Conservation (phyloP, 371 early-diverging fungal species). For the Caulochytrium protostelioides region DNA sequence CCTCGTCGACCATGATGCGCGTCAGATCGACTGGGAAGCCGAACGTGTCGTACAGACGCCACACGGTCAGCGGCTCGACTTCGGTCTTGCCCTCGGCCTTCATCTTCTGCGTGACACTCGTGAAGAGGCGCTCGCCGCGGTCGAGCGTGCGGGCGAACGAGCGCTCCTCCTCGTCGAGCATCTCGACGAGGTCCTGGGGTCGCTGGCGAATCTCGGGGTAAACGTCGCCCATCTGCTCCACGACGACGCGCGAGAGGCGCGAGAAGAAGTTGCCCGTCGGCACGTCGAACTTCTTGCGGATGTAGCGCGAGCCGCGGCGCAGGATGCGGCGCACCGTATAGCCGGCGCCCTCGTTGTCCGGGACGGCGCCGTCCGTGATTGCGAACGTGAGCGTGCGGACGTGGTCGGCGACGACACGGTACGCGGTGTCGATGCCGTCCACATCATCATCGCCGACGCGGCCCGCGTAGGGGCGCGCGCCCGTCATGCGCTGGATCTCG, state of each 20-base stretch:
- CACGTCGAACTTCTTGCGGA: constrained; percentile 72
- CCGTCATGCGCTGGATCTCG: constrained; percentile 63
- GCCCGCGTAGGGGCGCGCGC: constrained; percentile 62
- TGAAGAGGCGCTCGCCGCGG: constrained; percentile 90
- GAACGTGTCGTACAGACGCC: constrained; percentile 97
- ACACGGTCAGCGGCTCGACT: constrained; percentile 81
- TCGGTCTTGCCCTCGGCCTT: constrained; percentile 28
- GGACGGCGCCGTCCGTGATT: constrained; percentile 88
- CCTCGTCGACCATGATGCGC: constrained; percentile 93
- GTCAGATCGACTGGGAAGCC: constrained; percentile 99
- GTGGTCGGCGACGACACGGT: constrained; percentile 98
- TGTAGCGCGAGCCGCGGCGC: constrained; percentile 91
- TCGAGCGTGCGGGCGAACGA: constrained; percentile 94
- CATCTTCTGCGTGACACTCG: constrained; percentile 52
- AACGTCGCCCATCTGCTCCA: constrained; percentile 57
- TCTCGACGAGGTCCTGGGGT: constrained; percentile 63
- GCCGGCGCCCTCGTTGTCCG: constrained; percentile 96
- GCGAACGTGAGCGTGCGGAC: constrained; percentile 94
- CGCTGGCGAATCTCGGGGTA: constrained; percentile 67
- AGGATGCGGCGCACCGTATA: constrained; percentile 97
- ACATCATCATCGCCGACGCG: constrained; percentile 66
- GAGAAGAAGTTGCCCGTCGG: constrained; percentile 83
- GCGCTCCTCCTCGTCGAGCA: constrained; percentile 88
- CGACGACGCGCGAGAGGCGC: constrained; percentile 63
- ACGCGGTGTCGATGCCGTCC: constrained; percentile 92